Percentiles rank a stretch among this genome's conserved stretches.
Evolutionary conservation across 1,284 basidiomycete species (phyloP).

Genomic region (Ganoderma multipileum): DNA sequence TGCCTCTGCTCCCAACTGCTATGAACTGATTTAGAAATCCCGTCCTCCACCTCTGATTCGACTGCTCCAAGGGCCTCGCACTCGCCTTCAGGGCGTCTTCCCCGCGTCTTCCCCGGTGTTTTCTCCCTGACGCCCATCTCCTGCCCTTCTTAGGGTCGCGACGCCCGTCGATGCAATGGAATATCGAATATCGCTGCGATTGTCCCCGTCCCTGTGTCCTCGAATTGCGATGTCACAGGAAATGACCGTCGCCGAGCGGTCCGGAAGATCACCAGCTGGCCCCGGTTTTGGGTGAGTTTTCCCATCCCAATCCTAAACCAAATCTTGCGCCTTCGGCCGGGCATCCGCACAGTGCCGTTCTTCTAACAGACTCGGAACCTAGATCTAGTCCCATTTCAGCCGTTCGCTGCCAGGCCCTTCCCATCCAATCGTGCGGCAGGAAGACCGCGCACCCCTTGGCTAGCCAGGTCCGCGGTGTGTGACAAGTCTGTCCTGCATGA

Average conservation of each 20-base stretch:
- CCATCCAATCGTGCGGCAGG: constrained; percentile 13
- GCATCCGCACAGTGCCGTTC: constrained; percentile 22
- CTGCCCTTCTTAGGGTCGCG: constrained; percentile 5
- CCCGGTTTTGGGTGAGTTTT: constrained; percentile 29
- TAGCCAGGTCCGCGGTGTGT: constrained; percentile 27
- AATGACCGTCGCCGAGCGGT: constrained; percentile 29
- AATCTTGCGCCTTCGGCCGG: constrained; percentile 28
- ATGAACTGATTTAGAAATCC: constrained; percentile 15
- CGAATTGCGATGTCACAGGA: constrained; percentile 7
- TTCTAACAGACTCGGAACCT: constrained; percentile 24
- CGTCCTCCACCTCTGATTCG: constrained; percentile 17
- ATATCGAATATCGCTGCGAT: constrained; percentile 19
- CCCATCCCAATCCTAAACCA: constrained; percentile 31
- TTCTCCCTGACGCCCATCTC: constrained; percentile 7
- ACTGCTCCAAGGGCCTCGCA: constrained; percentile 2
- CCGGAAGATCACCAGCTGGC: constrained; percentile 31
- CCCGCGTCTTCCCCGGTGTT: constrained; percentile 1
- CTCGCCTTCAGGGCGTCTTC: background rate
- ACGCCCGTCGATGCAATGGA: constrained; percentile 15
- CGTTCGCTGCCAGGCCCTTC: constrained; percentile 20
- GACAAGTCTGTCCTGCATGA: constrained; percentile 30
- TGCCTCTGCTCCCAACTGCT: constrained; percentile 13
- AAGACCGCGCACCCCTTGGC: constrained; percentile 23
- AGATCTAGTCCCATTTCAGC: constrained; percentile 21
- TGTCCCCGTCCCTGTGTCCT: constrained; percentile 15